Conservation (phyloP, 805 yeast species). For the Hanseniaspora pseudoguilliermondii region DNA sequence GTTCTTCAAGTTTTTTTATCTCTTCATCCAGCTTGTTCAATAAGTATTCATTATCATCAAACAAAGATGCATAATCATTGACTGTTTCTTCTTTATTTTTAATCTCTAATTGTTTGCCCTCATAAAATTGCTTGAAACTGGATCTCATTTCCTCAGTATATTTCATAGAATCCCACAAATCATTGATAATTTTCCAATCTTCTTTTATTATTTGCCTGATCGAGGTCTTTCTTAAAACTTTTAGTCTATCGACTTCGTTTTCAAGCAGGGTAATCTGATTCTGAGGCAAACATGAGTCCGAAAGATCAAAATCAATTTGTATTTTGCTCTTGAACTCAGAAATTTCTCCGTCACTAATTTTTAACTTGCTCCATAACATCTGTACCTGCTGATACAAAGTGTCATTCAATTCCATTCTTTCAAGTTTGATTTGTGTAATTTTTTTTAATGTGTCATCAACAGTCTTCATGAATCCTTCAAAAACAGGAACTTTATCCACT, state of each 20-base stretch:
- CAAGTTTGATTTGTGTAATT: conserved; percentile 27
- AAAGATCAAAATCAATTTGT: conserved; percentile 26
- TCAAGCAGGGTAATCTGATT: conserved; percentile 39
- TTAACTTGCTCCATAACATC: conserved; percentile 44
- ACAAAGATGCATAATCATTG: conserved; percentile 24
- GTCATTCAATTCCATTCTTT: conserved; percentile 23
- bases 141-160: conserved; percentile 41
- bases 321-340: conserved; percentile 28
- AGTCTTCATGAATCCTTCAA: conserved; percentile 4
- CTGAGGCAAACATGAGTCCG: conserved; percentile 30
- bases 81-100: conserved; percentile 13
- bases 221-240: conserved; percentile 45
- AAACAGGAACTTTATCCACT: conserved; percentile 14
- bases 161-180: conserved; percentile 50
- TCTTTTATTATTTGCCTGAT: conserved; percentile 58
- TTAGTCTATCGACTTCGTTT: conserved; percentile 44
- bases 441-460: conserved; percentile 8
- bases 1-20: conserved; percentile 37
- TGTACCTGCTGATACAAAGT: conserved; percentile 31
- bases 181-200: conserved; percentile 45
- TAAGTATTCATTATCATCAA: conserved; percentile 44
- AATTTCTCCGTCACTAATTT: conserved; percentile 34
- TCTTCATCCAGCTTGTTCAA: conserved; percentile 56
- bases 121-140: conserved; percentile 33
- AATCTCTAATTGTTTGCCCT: conserved; percentile 12